These are phyloP conservation scores for Groenewaldozyma tartarivorans DNA, from an alignment of 805 yeast species.

Conservation along the genomic window DNA sequence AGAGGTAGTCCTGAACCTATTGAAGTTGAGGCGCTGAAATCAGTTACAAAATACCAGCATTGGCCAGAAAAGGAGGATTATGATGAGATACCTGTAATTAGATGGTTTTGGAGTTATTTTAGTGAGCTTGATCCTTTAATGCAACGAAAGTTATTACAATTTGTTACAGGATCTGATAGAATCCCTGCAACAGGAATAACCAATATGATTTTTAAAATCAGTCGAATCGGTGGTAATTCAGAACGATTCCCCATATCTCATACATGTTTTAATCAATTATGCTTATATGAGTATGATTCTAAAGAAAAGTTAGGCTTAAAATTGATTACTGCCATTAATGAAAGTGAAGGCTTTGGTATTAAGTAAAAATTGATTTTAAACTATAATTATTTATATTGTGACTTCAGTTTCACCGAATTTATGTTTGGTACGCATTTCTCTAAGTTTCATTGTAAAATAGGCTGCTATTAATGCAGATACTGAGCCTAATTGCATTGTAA, in stretches of 20 bases:
- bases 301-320: slow-evolving; percentile 48
- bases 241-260: slow-evolving; percentile 74
- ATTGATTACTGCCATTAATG: slow-evolving; percentile 59
- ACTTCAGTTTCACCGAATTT: neutral
- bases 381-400: neutral
- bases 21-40: slow-evolving; percentile 56
- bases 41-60: slow-evolving; percentile 67
- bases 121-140: slow-evolving; percentile 33
- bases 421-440: neutral
- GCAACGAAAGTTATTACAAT: slow-evolving; percentile 58
- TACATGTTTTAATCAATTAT: slow-evolving; percentile 88
- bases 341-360: slow-evolving; percentile 81
- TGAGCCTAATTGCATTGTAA: slow-evolving; percentile 30
- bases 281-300: slow-evolving; percentile 56
- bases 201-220: slow-evolving; percentile 63
- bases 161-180: slow-evolving; percentile 85
- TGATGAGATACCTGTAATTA: slow-evolving; percentile 34
- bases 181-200: slow-evolving; percentile 89
- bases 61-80: slow-evolving; percentile 39
- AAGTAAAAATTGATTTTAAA: slow-evolving; percentile 28
- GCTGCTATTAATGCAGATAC: slow-evolving; percentile 28
- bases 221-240: slow-evolving; percentile 38
- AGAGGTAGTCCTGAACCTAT: slow-evolving; percentile 68
- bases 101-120: slow-evolving; percentile 86
- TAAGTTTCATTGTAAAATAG: slow-evolving; percentile 9